Base-by-base conservation (phyloP, 2,329 filamentous ascomycete genomes). In the Pyricularia grisea region DNA sequence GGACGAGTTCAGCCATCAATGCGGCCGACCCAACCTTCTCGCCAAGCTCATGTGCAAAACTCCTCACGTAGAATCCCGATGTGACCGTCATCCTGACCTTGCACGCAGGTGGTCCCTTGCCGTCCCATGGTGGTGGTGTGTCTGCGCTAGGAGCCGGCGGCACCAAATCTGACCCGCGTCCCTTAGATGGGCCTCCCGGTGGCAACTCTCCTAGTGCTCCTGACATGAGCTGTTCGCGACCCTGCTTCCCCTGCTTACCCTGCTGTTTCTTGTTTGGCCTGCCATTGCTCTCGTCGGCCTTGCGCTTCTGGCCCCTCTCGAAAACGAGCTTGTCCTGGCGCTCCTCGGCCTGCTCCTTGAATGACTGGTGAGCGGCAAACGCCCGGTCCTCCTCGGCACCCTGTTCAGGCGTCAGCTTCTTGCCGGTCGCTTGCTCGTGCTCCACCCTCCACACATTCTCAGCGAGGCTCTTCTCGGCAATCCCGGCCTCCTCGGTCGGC, bases 31-130 rank as follows among this genome's bases (percentile, higher is more conserved):
- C 88, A 17, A 97, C 84, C 73, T 92, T 93, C 72, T 89, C 83
- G 27, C 94, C 95, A 3, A 99, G 85, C 75, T 99, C 95, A 77
- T 98, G 93, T 74, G 93, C 94, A 73, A 99, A 88, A 70, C 92
- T 96, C 71, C 95, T 91, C 17, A 99, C 94, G 78, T 99, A 99
- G 83, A 97, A 99, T 58, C 95, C 95, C 0, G 93, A 97, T 1
- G 93, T 93, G 67, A 97, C 94, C 0, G 92, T 97, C 87, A 99
- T 93, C 69, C 91, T 89, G 70, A 99, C 88, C 75, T 88, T 90
- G 66, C 88, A 92, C 0, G 94, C 95, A 1, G 94, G 88, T 1
- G 93, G 88, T 0, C 85, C 87, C 75, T 88, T 81, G 76, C 83
- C 86, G 58, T 80, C 82, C 86, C 86, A 88, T 0, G 86, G 85